These are phyloP conservation scores for Tuber brumale DNA, from an alignment of 495 filamentous ascomycete genomes.

Conservation along the genomic window DNA sequence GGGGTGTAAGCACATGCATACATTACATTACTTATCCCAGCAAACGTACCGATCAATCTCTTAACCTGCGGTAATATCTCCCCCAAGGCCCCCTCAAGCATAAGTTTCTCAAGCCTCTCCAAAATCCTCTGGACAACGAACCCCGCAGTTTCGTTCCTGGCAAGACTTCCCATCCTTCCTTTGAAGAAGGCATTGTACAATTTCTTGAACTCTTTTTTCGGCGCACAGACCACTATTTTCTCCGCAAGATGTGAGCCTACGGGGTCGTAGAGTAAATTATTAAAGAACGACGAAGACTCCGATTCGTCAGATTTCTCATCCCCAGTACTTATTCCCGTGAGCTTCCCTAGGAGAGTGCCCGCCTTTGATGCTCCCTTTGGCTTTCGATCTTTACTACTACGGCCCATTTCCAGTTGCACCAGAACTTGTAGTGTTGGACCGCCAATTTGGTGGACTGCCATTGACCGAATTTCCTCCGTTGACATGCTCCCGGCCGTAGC, in stretches of 20 bases:
- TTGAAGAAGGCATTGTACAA: conserved; percentile 69
- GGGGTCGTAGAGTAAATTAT: conserved; percentile 76
- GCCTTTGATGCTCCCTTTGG: conserved; percentile 12
- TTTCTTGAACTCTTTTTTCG: conserved; percentile 81
- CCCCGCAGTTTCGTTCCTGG: conserved; percentile 80
- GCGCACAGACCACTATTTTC: conserved; percentile 67
- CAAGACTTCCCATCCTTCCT: conserved; percentile 64
- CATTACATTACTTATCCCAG: neutral
- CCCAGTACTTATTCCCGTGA: conserved; percentile 59
- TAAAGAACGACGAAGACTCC: conserved; percentile 56
- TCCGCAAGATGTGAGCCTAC: conserved; percentile 87
- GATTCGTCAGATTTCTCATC: conserved; percentile 41
- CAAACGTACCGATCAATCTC: conserved; percentile 50
- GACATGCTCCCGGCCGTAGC: conserved; percentile 49
- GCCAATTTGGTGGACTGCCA: conserved; percentile 79
- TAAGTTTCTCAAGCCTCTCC: conserved; percentile 75
- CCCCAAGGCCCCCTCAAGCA: conserved; percentile 62
- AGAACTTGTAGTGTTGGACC: conserved; percentile 85
- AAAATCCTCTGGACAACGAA: conserved; percentile 76
- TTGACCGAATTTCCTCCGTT: conserved; percentile 52
- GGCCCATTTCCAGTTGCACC: conserved; percentile 63
- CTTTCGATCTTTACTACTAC: conserved; percentile 20
- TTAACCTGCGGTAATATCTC: conserved; percentile 62
- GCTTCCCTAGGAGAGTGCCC: conserved; percentile 33
- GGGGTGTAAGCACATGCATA: conserved; percentile 15